Base-by-base conservation (phyloP, 192 early-diverging fungal species). In the Backusella australiensis region DNA sequence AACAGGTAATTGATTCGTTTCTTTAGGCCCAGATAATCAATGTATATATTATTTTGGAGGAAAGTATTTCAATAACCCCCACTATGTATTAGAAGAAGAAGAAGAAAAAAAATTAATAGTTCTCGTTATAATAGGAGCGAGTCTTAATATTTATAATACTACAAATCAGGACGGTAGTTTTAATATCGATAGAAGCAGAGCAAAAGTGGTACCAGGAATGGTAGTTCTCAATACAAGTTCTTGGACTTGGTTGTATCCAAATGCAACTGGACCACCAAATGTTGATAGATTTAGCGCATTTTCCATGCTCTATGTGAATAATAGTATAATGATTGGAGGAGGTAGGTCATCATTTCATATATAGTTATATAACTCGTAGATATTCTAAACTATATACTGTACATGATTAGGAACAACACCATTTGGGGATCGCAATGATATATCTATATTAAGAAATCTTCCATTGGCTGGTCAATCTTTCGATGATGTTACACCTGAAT, bases 11-110 rank as follows among this genome's bases (percentile, higher is more conserved):
- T 49, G 19, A 35, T 67, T 39, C 38, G 32, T 32, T 32, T 32
- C 32, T 32, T 6, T 68, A 41, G 68, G 68, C 26, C 68, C 68
- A 4, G 68, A 69, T 42, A 41, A 69, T 21, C 11, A 17, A 19
- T 41, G 36, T 23, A 69, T 69, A 3, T 69, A 41, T 15, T 69
- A 69, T 26, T 69, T 69, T 69, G 68, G 68, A 23, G 68, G 68
- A 41, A 70, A 41, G 34, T 14, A 41, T 70, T 8, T 70, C 1
- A 8, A n/a, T 26, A 41, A 2, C 26, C 26, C 26, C 2, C 2
- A 32, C 32, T 12, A 11, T 39, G 6, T 39, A 39, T 39, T 39
- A 14, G 6, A 17, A 38, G 26, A 42, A 41, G 17, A 42, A 41
- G 17, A n/a, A n/a, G 4, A 42, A 29, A 1, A 70, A 23, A 9